phyloP scores from a whole-genome alignment of 371 early-diverging fungal genomes.

The Phascolomyces articulosus region DNA sequence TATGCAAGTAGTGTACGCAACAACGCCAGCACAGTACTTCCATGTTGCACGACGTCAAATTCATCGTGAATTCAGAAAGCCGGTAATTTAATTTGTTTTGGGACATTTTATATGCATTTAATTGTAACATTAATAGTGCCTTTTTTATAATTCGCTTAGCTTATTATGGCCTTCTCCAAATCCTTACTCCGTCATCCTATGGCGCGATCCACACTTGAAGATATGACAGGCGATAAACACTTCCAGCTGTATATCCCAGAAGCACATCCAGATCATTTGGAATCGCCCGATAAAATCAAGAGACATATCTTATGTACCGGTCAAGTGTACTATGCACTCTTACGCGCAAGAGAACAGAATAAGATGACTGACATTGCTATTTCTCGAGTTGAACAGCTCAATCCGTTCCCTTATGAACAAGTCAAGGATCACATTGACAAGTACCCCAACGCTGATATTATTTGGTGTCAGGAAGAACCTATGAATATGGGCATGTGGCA shows the following conservation, averaged over 20 bases:
- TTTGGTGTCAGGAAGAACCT: slow-evolving; percentile 97
- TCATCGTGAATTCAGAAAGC: slow-evolving; percentile 96
- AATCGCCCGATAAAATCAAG: slow-evolving; percentile 77
- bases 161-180: slow-evolving; percentile 89
- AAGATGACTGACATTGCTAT: slow-evolving; percentile 85
- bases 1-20: slow-evolving; percentile 95
- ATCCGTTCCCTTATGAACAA: slow-evolving; percentile 96
- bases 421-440: slow-evolving; percentile 84
- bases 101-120: too few relatives aligned
- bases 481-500: slow-evolving; percentile 93
- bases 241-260: slow-evolving; percentile 95
- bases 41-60: slow-evolving; percentile 95
- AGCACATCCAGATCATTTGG: slow-evolving; percentile 77
- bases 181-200: slow-evolving; percentile 92
- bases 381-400: slow-evolving; percentile 92
- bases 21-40: slow-evolving; percentile 97
- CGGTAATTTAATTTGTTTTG: slow-evolving; percentile 39
- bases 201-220: slow-evolving; percentile 81
- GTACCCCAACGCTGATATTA: slow-evolving; percentile 88
- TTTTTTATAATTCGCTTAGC: too few relatives aligned
- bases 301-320: slow-evolving; percentile 93
- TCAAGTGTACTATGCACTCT: slow-evolving; percentile 94
- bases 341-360: slow-evolving; percentile 88
- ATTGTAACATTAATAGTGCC: too few relatives aligned
- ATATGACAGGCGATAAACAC: slow-evolving; percentile 80